A percentile compares a stretch with the other conserved stretches of the same genome.
Conservation (phyloP, 352 stramenopile genomes). For the Blastocystis hominis region DNA sequence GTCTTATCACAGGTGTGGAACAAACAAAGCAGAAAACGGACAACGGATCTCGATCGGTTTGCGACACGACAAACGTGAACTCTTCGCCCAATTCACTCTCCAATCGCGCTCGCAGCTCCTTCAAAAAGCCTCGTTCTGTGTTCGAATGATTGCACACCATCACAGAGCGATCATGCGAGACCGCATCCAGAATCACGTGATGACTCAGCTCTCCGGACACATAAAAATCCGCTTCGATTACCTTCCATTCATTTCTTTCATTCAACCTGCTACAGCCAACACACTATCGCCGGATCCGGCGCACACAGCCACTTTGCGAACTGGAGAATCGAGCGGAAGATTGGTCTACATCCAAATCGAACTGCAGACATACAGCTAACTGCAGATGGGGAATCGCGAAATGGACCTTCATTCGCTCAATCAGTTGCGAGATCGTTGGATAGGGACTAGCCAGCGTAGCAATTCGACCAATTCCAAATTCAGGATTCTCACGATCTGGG, state of each 20-base stretch:
- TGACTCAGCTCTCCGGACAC: conserved; percentile 60
- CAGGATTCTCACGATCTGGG: background rate
- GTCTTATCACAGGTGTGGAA: background rate
- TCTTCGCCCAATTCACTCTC: conserved; percentile 6
- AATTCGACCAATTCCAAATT: background rate
- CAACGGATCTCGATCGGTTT: conserved; percentile 58
- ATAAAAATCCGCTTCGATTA: conserved; percentile 56
- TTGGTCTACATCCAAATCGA: background rate
- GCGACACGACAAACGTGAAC: background rate
- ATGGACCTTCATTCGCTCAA: conserved; percentile 56
- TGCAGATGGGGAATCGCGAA: conserved; percentile 34
- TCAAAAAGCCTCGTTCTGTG: conserved; percentile 60
- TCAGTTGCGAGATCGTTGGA: background rate
- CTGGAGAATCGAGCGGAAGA: background rate
- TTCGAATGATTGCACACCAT: conserved; percentile 62
- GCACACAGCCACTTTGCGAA: conserved; percentile 48
- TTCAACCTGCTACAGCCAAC: background rate
- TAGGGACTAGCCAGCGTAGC: background rate
- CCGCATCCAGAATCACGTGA: conserved; percentile 58
- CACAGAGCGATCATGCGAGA: conserved; percentile 2
- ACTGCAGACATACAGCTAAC: conserved; percentile 18
- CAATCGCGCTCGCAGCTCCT: background rate
- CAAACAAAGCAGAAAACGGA: background rate
- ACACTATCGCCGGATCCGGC: conserved; percentile 58
- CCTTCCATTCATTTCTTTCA: background rate